Percentiles rank a stretch among this genome's conserved stretches.
Conservation (phyloP, 495 filamentous ascomycete genomes). For the Bathelium albidoporum region DNA sequence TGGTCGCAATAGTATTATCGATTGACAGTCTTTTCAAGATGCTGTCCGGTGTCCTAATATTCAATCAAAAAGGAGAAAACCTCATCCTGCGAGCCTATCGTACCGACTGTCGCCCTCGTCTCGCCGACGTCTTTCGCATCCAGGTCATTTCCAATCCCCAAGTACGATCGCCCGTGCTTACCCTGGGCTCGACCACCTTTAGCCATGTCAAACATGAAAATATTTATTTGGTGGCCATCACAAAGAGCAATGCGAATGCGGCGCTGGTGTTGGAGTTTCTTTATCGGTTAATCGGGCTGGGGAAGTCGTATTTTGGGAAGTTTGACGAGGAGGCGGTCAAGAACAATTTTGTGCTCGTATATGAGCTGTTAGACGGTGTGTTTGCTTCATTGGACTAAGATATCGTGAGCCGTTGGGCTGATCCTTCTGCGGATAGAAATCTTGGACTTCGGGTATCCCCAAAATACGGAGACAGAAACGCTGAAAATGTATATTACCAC, state of each 20-base stretch:
- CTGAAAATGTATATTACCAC: conserved; percentile 99
- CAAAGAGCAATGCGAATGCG: conserved; percentile 99
- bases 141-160: conserved; percentile 98
- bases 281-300: conserved; percentile 80
- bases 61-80: conserved; percentile 99
- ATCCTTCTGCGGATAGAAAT: too few relatives aligned
- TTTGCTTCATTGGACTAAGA: conserved; percentile 3
- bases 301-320: conserved; percentile 95
- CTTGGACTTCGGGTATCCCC: conserved; percentile 97
- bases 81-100: conserved; percentile 98
- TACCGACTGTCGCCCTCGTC: conserved; percentile 89
- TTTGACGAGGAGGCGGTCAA: conserved; percentile 99
- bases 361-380: conserved; percentile 91
- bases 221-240: conserved; percentile 95
- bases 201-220: conserved; percentile 99
- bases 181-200: conserved; percentile 94
- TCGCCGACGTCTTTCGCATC: conserved; percentile 98
- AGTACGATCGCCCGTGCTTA: conserved; percentile 94
- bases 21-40: conserved; percentile 46
- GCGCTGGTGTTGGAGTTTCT: conserved; percentile 97
- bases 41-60: conserved; percentile 93
- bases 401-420: too few relatives aligned
- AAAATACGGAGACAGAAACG: conserved; percentile 98
- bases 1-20: too few relatives aligned
- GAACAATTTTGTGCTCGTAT: conserved; percentile 98